A percentile compares a stretch with the other conserved stretches of the same genome.
Conservation (phyloP, 805 yeast species). For the Jamesozyma lodderae region DNA sequence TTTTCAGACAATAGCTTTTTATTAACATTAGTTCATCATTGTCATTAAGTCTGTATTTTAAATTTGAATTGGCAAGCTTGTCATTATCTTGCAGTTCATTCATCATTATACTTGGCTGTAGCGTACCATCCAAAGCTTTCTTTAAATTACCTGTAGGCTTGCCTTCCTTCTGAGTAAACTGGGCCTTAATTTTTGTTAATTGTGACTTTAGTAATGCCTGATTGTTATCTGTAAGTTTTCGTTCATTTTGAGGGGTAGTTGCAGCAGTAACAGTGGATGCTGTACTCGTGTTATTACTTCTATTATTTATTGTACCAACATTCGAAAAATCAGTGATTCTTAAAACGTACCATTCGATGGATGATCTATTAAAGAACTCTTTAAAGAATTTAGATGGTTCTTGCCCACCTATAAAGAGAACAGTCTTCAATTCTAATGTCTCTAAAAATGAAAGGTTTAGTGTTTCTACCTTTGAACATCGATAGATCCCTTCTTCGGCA, state of each 20-base stretch:
- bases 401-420: constrained; percentile 75
- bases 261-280: not conserved
- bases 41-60: constrained; percentile 22
- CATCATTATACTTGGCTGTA: not conserved
- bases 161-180: not conserved
- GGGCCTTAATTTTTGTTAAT: not conserved
- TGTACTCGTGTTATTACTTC: constrained; percentile 3
- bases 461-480: constrained; percentile 72
- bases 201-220: not conserved
- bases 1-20: constrained; percentile 53
- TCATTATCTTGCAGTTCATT: not conserved
- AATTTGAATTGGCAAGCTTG: not conserved
- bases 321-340: constrained; percentile 27
- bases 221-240: not conserved
- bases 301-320: constrained; percentile 4
- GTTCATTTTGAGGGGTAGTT: not conserved
- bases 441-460: constrained; percentile 70
- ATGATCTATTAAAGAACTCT: constrained; percentile 50
- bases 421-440: constrained; percentile 58
- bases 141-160: not conserved
- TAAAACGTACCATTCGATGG: constrained; percentile 38
- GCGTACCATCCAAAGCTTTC: not conserved
- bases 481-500: constrained; percentile 78
- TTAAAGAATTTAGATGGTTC: constrained; percentile 67
- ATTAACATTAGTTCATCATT: constrained; percentile 70